Base-by-base conservation (phyloP, 2,329 filamentous ascomycete species). In the Juglanconis juglandina region DNA sequence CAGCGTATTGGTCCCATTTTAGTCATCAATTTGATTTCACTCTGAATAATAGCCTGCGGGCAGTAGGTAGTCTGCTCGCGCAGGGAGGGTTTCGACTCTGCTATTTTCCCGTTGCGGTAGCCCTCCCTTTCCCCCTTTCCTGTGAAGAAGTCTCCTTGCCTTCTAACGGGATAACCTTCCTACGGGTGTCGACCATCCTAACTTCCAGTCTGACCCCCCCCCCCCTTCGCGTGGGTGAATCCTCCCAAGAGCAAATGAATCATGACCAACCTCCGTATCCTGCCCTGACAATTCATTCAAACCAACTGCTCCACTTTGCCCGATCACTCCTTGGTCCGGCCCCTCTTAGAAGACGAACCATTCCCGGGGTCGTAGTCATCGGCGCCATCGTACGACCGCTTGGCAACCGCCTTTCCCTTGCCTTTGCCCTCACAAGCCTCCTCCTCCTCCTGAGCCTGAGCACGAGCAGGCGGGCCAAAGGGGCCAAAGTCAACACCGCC, bases 1-100 rank as follows among this genome's bases (percentile, higher is more conserved):
- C 39, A 63, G 62, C 32, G 62, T 66, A 1, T 57, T 65, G 37
- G 62, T 62, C 44, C 61, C 61, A 24, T 61, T 63, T 34, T 63
- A 48, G 44, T 17, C 17, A 17, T 17, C n/a, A 51, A 30, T 50
- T 24, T 13, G 14, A 17, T 44, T 30, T 44, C 17, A 9, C 9
- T 47, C 8, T 17, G 13, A 47, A 24, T 8, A 7, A 47, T 47
- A 11, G n/a, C 4, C 39, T 42, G 39, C 24, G 24, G 24, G 24
- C 24, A 24, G 24, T 24, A 24, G 24, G 24, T 42, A 42, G 39
- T 13, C 5, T 42, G 39, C 39, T 42, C 39, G 4, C 10, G 39
- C 49, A 52, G n/a, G 34, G 4, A 24, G 3, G 6, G 9, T 24
- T 39, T 14, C 24, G 24, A 24, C 24, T 24, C 24, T 24, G 24